Evolutionary conservation across 257 asterid genomes (phyloP), one percentile per base, ranked within the genome.

Genomic region (Craterostigma plantagineum): DNA sequence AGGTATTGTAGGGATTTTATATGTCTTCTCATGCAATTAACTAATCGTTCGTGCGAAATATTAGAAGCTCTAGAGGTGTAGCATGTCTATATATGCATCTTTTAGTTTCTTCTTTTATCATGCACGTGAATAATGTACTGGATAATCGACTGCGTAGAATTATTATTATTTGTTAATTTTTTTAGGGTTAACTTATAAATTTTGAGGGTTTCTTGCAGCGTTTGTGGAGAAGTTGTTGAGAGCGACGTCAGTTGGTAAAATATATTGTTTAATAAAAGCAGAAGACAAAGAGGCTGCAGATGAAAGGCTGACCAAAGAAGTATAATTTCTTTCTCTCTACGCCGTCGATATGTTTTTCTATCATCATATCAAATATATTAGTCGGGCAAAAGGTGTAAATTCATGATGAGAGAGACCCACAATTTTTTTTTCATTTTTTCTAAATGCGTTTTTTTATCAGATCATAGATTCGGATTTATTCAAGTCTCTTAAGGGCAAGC

Each of bases 141-240:
- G n/a, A n/a, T n/a, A n/a, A n/a, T n/a, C n/a, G n/a, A n/a, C n/a
- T n/a, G n/a, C n/a, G n/a, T n/a, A n/a, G n/a, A n/a, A n/a, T n/a
- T n/a, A n/a, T n/a, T n/a, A n/a, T n/a, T n/a, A n/a, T n/a, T n/a
- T n/a, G n/a, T n/a, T n/a, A n/a, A n/a, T n/a, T n/a, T n/a, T n/a
- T n/a, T n/a, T n/a, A n/a, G n/a, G n/a, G n/a, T n/a, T n/a, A n/a
- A n/a, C n/a, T n/a, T n/a, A n/a, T n/a, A n/a, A n/a, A n/a, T n/a
- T n/a, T n/a, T n/a, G n/a, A n/a, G n/a, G n/a, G n/a, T 43, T 14
- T 27, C 42, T 34, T 63, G 40, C 46, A 69, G 82, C 51, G 17
- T 18, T 73, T n/a, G 54, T 73, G 12, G 82, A 73, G 30, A 73
- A 73, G 70, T 41, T 73, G 37, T 7, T 73, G 3, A 42, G 82